Base-by-base conservation (phyloP, 2,329 filamentous ascomycete genomes). In the Epichloe sibirici region DNA sequence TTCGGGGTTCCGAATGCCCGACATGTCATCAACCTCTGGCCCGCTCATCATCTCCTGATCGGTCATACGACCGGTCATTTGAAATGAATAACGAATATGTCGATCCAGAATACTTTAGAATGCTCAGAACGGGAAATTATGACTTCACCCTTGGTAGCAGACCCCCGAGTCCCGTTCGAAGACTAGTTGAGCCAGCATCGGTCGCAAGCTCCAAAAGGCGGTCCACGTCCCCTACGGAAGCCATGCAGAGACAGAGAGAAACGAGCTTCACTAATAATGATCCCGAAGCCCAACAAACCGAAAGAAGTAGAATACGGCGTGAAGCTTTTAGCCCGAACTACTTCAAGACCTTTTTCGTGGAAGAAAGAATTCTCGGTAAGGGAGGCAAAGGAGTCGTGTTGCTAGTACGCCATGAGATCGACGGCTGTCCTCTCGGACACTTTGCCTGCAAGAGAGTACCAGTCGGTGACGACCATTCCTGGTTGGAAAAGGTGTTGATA, bases 401-500 rank as follows among this genome's bases (percentile, higher is more conserved):
- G 46, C 76, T 97, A n/a, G 93, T 98, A 9, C 83, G 88, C 55
- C 93, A 98, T 69, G 78, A 95, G 58, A 81, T 98, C 53, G 93
- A 97, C 66, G 85, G 88, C 23, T 91, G 95, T 45, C 79, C 83
- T 35, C 75, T 98, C 2, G 93, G 93, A 2, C 80, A 93, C 57
- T 98, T 95, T 68, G 93, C 93, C 12, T 98, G 93, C 74, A 98
- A 98, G 69, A 82, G 94, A 45, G 90, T 98, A 0, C 94, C 93
- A 0, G 93, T 98, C 3, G 88, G 93, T 13, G 86, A 98, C 63
- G 88, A 97, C 61, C 91, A 96, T 62, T 82, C 84, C 56, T 96
- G 93, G 94, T 74, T 98, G 13, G 89, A 95, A 67, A 97, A 96
- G 69, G 78, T 97, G 2, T 74, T 98, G 49, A 79, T 93, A 45